Evolutionary conservation across 2,329 filamentous ascomycete species (phyloP).

Genomic region (Alternaria atra): DNA sequence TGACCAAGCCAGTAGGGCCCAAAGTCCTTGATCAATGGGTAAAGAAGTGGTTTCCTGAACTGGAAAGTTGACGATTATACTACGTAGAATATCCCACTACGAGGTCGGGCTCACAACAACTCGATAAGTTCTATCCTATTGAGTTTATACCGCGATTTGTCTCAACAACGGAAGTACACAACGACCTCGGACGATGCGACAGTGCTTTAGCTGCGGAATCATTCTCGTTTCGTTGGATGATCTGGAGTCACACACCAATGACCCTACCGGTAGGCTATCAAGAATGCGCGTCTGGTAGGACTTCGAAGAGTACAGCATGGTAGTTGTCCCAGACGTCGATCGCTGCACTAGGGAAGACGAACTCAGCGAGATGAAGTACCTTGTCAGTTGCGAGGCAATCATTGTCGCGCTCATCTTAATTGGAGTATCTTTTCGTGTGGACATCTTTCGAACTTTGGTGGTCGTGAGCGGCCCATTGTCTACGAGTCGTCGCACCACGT

Average conservation of each 20-base stretch:
- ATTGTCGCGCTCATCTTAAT: no score
- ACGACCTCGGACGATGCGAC: not conserved
- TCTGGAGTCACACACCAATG: not conserved
- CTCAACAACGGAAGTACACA: not conserved
- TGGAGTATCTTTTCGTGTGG: no score
- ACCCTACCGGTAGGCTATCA: not conserved
- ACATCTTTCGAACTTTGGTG: no score
- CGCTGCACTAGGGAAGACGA: not conserved
- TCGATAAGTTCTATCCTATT: not conserved
- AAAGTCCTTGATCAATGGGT: conserved; percentile 38
- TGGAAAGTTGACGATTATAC: conserved; percentile 10
- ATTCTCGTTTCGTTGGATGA: not conserved
- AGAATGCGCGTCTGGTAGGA: not conserved
- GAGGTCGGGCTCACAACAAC: not conserved
- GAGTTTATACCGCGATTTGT: not conserved
- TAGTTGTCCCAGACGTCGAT: not conserved
- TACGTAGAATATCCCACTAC: no score
- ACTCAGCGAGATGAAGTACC: not conserved
- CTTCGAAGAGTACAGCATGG: not conserved
- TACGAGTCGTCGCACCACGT: no score
- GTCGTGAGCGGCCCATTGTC: no score
- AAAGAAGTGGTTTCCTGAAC: conserved; percentile 31
- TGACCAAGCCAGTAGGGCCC: conserved; percentile 45
- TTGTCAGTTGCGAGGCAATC: no score
- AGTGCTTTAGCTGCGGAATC: not conserved